These are phyloP conservation scores for Fimicolochytrium jonesii DNA, from an alignment of 192 early-diverging fungal species.

Conservation along the genomic window DNA sequence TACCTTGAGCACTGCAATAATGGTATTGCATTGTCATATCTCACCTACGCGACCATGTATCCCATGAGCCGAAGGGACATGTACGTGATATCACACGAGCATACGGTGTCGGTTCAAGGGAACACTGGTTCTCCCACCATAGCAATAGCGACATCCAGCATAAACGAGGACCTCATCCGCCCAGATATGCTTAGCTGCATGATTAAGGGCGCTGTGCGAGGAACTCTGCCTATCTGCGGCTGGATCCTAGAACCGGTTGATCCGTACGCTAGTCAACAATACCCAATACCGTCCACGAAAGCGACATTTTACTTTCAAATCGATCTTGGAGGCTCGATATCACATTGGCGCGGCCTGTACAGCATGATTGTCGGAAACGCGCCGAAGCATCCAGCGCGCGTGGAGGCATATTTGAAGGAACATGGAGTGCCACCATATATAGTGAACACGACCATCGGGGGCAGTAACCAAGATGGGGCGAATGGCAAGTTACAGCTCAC, in stretches of 20 bases:
- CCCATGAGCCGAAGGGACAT: slow-evolving; percentile 25
- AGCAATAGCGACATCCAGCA: neutral
- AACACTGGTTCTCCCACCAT: slow-evolving; percentile 6
- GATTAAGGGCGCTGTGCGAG: neutral
- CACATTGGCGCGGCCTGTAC: slow-evolving; percentile 3
- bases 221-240: neutral
- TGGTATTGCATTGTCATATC: slow-evolving; percentile 12
- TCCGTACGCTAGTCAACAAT: slow-evolving; percentile 20
- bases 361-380: slow-evolving; percentile 11
- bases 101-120: neutral
- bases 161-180: slow-evolving; percentile 7
- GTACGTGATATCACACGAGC: neutral
- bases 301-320: slow-evolving; percentile 17
- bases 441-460: neutral
- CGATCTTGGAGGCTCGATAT: slow-evolving; percentile 19
- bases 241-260: slow-evolving; percentile 30
- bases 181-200: neutral
- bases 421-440: slow-evolving; percentile 22
- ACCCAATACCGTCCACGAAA: slow-evolving; percentile 26
- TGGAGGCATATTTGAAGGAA: slow-evolving; percentile 22
- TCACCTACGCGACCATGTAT: slow-evolving; percentile 10
- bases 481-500: neutral
- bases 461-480: neutral
- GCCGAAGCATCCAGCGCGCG: slow-evolving; percentile 15
- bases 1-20: slow-evolving; percentile 18